Percentiles rank a stretch among this genome's conserved stretches.
Evolutionary conservation across 257 asterid species (phyloP).

Genomic region (Craterostigma plantagineum): DNA sequence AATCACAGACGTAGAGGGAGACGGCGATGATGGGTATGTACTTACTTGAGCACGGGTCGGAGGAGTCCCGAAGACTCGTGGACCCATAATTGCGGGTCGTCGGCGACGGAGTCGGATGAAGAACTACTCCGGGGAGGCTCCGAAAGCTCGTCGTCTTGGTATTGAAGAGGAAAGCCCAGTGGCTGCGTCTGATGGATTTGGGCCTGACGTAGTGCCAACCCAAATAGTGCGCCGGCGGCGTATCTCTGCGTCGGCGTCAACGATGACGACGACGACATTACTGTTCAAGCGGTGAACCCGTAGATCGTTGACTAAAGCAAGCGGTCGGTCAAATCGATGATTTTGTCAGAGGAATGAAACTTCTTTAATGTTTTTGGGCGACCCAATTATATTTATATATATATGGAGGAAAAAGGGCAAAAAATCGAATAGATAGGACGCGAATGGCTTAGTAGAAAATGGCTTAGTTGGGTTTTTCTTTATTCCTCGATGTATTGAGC

Average conservation of each 20-base stretch:
- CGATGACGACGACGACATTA: conserved; percentile 12
- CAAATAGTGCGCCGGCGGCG: conserved; percentile 73
- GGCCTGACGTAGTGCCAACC: conserved; percentile 63
- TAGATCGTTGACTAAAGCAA: no score
- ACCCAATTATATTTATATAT: no score
- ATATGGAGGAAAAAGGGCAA: no score
- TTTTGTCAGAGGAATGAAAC: no score
- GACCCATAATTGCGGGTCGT: conserved; percentile 44
- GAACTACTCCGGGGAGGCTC: conserved; percentile 34
- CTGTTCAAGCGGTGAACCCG: not conserved
- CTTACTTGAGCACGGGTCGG: conserved; percentile 68
- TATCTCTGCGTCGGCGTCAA: conserved; percentile 45
- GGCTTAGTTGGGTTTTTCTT: no score
- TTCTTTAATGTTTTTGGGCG: no score
- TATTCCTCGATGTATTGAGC: no score
- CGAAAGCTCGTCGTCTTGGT: conserved; percentile 15
- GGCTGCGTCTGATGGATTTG: conserved; percentile 64
- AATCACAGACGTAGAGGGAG: not conserved
- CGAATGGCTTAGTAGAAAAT: no score
- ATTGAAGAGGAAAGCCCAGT: conserved; percentile 26
- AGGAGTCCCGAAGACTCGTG: conserved; percentile 54
- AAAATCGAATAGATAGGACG: no score
- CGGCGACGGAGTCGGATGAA: conserved; percentile 45
- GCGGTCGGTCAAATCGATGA: no score
- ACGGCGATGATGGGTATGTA: not conserved